Evolutionary conservation across 2,329 filamentous ascomycete species (phyloP).

Genomic region (Cladosporium phlei): DNA sequence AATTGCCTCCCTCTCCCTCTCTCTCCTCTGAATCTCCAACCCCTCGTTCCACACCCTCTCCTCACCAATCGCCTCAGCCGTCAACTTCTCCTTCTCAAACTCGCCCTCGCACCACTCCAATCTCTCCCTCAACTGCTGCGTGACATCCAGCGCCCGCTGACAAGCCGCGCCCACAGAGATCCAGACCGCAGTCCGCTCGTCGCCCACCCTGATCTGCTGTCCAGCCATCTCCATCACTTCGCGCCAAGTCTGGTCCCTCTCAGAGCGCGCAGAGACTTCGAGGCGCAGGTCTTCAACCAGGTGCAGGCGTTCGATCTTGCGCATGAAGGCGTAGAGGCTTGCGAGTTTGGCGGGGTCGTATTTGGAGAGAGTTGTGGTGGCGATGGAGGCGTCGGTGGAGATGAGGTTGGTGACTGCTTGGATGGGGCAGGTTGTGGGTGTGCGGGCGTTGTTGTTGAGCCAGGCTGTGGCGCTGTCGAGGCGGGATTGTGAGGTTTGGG

Average conservation of each 20-base stretch:
- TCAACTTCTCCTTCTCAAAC: neutral
- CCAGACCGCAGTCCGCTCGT: neutral
- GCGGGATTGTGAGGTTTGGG: neutral
- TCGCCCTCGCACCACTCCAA: neutral
- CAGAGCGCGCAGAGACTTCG: neutral
- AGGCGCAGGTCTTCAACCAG: conserved; percentile 1
- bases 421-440: neutral
- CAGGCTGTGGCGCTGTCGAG: neutral
- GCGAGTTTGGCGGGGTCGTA: neutral
- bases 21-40: neutral
- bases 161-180: neutral
- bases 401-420: neutral
- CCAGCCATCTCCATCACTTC: neutral
- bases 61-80: neutral
- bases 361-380: neutral
- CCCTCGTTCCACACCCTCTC: neutral
- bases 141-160: neutral
- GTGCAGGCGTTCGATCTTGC: neutral
- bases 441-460: neutral
- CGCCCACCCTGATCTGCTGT: neutral
- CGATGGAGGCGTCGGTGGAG: neutral
- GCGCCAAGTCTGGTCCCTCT: neutral
- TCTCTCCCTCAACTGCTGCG: neutral
- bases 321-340: neutral
- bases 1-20: neutral